Evolutionary conservation across 257 asterid species (phyloP).

Genomic region (Paraleonurus japonicus): DNA sequence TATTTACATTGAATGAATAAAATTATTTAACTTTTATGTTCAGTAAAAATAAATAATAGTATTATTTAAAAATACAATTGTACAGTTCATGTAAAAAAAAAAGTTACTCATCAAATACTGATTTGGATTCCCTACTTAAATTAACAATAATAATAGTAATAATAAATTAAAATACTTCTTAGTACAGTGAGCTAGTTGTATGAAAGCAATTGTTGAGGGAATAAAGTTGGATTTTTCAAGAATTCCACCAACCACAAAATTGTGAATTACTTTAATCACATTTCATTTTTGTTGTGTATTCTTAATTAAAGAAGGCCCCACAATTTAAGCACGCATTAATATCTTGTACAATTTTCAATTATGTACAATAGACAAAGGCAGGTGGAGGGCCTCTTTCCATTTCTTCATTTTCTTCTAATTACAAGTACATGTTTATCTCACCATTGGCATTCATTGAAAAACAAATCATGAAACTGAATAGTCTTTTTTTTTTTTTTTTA

Average conservation of each 20-base stretch:
- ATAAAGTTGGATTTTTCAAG: neutral
- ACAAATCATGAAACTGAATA: too few relatives aligned
- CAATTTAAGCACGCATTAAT: neutral
- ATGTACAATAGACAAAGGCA: conserved; percentile 42
- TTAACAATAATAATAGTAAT: too few relatives aligned
- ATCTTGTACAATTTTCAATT: conserved; percentile 11
- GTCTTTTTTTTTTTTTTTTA: too few relatives aligned
- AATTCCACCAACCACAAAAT: neutral
- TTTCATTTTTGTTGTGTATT: conserved; percentile 13
- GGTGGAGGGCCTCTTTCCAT: conserved; percentile 30
- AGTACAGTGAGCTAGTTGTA: neutral
- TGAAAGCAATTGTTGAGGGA: too few relatives aligned
- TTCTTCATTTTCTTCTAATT: neutral
- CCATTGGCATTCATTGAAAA: neutral
- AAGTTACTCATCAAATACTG: too few relatives aligned
- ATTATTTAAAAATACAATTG: too few relatives aligned
- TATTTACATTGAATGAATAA: too few relatives aligned
- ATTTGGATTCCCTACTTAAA: too few relatives aligned
- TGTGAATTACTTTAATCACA: neutral
- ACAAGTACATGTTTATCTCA: neutral
- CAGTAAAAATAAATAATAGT: too few relatives aligned
- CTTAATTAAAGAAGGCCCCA: conserved; percentile 23
- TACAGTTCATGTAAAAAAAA: too few relatives aligned
- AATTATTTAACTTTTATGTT: too few relatives aligned
- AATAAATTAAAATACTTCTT: neutral